phyloP scores from a whole-genome alignment of 176 grass and related monocot species.

The Rhynchospora pubera region DNA sequence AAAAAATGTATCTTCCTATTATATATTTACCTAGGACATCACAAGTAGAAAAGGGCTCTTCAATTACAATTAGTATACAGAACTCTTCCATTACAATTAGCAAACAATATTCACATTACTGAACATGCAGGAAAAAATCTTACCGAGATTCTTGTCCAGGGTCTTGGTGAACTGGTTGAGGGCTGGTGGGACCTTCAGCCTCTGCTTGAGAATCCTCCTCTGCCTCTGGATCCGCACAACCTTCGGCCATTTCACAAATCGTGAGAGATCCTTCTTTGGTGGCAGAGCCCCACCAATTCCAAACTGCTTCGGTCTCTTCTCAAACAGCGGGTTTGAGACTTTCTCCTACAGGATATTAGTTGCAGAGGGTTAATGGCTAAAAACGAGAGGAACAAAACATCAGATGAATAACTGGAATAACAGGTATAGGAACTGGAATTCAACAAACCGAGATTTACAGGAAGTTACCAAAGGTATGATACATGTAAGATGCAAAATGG shows the following conservation, averaged over 20 bases:
- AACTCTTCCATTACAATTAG: background rate
- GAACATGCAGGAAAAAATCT: background rate
- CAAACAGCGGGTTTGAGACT: slow-evolving; percentile 69
- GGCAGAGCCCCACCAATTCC: slow-evolving; percentile 69
- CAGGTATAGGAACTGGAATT: no score
- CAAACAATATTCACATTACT: background rate
- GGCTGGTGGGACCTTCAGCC: slow-evolving; percentile 78
- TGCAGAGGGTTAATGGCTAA: background rate
- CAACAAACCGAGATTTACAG: background rate
- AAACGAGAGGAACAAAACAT: background rate
- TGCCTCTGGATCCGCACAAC: slow-evolving; percentile 83
- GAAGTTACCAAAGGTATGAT: background rate
- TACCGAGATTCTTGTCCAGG: slow-evolving; percentile 89
- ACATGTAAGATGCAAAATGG: background rate
- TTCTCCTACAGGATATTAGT: slow-evolving; percentile 27
- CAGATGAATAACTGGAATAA: no score
- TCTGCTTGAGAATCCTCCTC: slow-evolving; percentile 91
- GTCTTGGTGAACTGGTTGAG: slow-evolving; percentile 95
- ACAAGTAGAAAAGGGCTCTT: background rate
- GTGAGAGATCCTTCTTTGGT: slow-evolving; percentile 74
- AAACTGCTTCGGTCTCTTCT: slow-evolving; percentile 94
- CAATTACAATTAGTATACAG: background rate
- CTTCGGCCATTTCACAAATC: slow-evolving; percentile 96
- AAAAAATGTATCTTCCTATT: background rate
- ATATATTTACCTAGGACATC: background rate